Conservation (phyloP, 441 rosid species). For the Omphalea diandra region DNA sequence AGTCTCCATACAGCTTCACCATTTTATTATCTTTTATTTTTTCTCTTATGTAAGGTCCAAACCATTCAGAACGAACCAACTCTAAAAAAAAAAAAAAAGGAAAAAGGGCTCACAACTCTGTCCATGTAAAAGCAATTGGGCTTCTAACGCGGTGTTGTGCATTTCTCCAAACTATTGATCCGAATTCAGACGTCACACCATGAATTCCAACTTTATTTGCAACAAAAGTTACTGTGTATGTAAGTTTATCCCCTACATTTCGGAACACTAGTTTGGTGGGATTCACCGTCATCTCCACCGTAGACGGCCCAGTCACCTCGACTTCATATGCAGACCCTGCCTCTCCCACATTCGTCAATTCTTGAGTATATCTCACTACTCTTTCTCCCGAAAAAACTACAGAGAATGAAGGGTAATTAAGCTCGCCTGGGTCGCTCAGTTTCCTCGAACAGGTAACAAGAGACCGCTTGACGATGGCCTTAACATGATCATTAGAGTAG, state of each 20-base stretch:
- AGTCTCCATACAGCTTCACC: background rate
- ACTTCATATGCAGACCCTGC: slow-evolving; percentile 51
- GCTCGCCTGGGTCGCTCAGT: slow-evolving; percentile 63
- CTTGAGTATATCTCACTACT: slow-evolving; percentile 69
- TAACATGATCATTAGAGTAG: slow-evolving; percentile 57
- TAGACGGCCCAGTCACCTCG: slow-evolving; percentile 39
- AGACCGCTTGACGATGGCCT: slow-evolving; percentile 58
- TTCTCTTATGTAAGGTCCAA: too few relatives aligned
- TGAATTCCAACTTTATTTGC: slow-evolving; percentile 43
- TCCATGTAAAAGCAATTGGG: slow-evolving; percentile 73
- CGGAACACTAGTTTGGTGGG: slow-evolving; percentile 55
- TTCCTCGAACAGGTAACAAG: slow-evolving; percentile 50
- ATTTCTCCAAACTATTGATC: slow-evolving; percentile 71
- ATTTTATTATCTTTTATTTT: too few relatives aligned
- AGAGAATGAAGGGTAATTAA: slow-evolving; percentile 88
- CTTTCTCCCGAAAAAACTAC: slow-evolving; percentile 57
- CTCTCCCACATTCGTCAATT: slow-evolving; percentile 73
- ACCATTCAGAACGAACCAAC: slow-evolving; percentile 4
- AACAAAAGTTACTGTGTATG: slow-evolving; percentile 67
- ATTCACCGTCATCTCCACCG: slow-evolving; percentile 52
- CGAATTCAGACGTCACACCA: slow-evolving; percentile 44
- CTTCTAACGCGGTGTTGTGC: slow-evolving; percentile 67
- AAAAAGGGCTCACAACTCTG: slow-evolving; percentile 32
- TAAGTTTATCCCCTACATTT: slow-evolving; percentile 61
- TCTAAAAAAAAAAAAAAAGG: background rate